phyloP scores from a whole-genome alignment of 2,329 filamentous ascomycete genomes.

The Niveomyces coronatus region DNA sequence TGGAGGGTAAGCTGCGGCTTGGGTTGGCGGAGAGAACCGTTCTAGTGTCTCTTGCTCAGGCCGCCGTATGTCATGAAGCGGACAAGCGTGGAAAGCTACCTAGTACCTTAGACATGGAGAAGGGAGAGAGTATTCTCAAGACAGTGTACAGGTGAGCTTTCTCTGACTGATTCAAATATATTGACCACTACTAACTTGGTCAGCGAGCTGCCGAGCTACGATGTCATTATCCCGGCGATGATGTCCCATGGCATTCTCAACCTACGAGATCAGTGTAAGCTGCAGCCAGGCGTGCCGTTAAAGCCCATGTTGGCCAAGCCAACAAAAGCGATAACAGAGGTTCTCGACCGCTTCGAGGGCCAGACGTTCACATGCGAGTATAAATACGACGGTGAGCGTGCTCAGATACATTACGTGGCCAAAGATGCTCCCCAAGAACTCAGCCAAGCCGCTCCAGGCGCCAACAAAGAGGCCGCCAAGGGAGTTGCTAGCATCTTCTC shows the following conservation, averaged over 20 bases:
- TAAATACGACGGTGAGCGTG: conserved; percentile 96
- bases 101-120: conserved; percentile 64
- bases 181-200: conserved; percentile 23
- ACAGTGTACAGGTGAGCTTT: conserved; percentile 66
- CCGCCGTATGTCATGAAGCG: conserved; percentile 74
- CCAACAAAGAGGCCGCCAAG: conserved; percentile 53
- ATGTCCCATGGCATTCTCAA: conserved; percentile 77
- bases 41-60: conserved; percentile 80
- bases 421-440: conserved; percentile 65
- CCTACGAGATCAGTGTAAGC: conserved; percentile 73
- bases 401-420: conserved; percentile 96
- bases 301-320: conserved; percentile 99
- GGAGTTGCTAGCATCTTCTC: conserved; percentile 93
- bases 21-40: conserved; percentile 90
- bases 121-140: conserved; percentile 80
- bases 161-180: not conserved
- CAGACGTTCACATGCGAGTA: conserved; percentile 97
- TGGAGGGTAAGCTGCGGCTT: conserved; percentile 88
- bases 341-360: conserved; percentile 89
- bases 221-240: conserved; percentile 86
- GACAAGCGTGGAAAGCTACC: conserved; percentile 59
- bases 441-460: conserved; percentile 47
- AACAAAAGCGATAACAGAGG: conserved; percentile 95
- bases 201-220: conserved; percentile 89
- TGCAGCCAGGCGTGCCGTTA: conserved; percentile 85